A percentile compares a stretch with the other conserved stretches of the same genome.
Evolutionary conservation across 2,329 filamentous ascomycete genomes (phyloP).

Genomic region (Colletotrichum melonis): DNA sequence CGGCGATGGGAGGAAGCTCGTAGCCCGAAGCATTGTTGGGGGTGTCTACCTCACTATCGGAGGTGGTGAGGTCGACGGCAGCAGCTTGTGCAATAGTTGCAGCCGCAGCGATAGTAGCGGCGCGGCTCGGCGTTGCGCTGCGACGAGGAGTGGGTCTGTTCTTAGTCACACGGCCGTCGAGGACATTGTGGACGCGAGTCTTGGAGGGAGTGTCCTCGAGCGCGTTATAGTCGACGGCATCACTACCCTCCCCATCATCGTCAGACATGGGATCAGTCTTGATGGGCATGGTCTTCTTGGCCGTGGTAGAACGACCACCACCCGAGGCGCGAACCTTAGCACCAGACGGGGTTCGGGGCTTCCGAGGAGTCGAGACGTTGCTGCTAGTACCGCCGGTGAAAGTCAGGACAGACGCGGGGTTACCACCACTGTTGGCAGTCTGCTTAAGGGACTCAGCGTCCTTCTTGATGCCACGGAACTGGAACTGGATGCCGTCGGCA

Average conservation of each 20-base stretch:
- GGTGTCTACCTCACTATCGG: slow-evolving; percentile 37
- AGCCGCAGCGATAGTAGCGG: slow-evolving; percentile 36
- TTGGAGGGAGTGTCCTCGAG: slow-evolving; percentile 52
- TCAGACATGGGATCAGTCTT: slow-evolving; percentile 42
- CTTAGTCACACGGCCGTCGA: slow-evolving; percentile 30
- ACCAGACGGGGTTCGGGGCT: slow-evolving; percentile 34
- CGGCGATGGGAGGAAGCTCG: slow-evolving; percentile 11
- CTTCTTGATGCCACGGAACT: slow-evolving; percentile 67
- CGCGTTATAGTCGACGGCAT: slow-evolving; percentile 44
- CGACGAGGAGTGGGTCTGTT: not conserved
- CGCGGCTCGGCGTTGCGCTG: slow-evolving; percentile 32
- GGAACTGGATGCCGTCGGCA: slow-evolving; percentile 67
- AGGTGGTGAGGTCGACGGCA: slow-evolving; percentile 35
- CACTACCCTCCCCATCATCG: slow-evolving; percentile 41
- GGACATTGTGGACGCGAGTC: slow-evolving; percentile 31
- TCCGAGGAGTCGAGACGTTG: slow-evolving; percentile 42
- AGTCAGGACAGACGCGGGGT: slow-evolving; percentile 55
- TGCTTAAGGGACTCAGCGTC: slow-evolving; percentile 60
- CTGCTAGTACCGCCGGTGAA: slow-evolving; percentile 41
- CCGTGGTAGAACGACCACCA: slow-evolving; percentile 25
- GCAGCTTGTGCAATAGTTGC: slow-evolving; percentile 25
- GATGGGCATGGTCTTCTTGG: slow-evolving; percentile 25
- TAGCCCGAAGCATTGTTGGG: slow-evolving; percentile 23
- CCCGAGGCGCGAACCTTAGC: slow-evolving; percentile 28
- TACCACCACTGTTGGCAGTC: slow-evolving; percentile 56